Evolutionary conservation across 768 basidiomycete genomes (phyloP), one percentile per base, ranked within the genome.

Genomic region (Xerocomellus chrysenteron): DNA sequence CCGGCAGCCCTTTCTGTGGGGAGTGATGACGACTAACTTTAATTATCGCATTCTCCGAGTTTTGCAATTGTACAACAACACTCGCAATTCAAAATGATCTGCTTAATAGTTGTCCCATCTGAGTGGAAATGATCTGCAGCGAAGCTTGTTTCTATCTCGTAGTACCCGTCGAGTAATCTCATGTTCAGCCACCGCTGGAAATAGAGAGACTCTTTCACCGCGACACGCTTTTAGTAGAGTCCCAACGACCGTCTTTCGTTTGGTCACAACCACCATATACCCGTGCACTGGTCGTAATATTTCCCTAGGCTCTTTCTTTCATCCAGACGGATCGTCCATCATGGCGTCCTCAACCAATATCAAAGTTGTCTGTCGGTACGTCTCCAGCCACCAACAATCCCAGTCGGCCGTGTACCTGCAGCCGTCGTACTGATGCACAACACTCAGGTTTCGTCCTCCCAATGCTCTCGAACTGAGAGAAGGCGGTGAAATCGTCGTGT

Each of bases 361-460:
- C 82, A 96, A 98, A 80, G 97, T 99, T 69, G 93, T 99, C 62
- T 98, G 96, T 82, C 93, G 96, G 96, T 95, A 65, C 64, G 93
- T 76, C 49, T 44, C 42, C 57, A n/a, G 39, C 47, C 57, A 50
- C 55, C 47, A 37, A 36, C 32, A 17, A 19, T 33, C 46, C 21
- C 36, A 33, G 5, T 65, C 53, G 35, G 43, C 45, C 54, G 39
- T 47, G 37, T 41, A 26, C 17, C 19, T 35, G 9, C 26, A n/a
- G 16, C 40, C 54, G 33, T 58, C 58, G 16, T 46, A 24, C 54
- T 56, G 39, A 67, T 24, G 1, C 30, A 50, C 56, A 24, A 36
- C 21, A 35, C 46, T 24, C 67, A 95, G 96, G 55, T 99, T 98
- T 76, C 94, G 97, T 60, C 97, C 97, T 7, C 83, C 90, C 59